Conservation (phyloP, 2,329 filamentous ascomycete genomes). For the Diaporthe vaccinii region DNA sequence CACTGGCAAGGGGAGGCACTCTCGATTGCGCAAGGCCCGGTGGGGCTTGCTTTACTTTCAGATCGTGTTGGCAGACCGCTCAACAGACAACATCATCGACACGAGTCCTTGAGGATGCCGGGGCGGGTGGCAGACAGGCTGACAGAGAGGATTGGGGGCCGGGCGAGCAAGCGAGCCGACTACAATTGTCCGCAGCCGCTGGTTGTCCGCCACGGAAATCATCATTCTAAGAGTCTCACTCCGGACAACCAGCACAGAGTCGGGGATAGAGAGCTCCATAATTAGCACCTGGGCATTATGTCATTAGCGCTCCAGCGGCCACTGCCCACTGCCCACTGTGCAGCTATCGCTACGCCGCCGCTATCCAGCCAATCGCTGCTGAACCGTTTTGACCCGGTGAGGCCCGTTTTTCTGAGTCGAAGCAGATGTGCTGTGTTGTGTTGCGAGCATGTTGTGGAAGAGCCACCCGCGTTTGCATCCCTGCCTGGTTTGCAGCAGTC, state of each 20-base stretch:
- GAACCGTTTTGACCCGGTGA: conserved; percentile 29
- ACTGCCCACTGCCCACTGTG: not conserved
- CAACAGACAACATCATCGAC: conserved; percentile 32
- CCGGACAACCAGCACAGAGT: not conserved
- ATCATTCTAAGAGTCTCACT: conserved; percentile 13
- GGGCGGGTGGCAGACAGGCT: not conserved
- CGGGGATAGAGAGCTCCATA: conserved; percentile 23
- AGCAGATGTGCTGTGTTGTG: conserved; percentile 13
- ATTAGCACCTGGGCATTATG: conserved; percentile 38
- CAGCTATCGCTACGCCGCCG: conserved; percentile 28
- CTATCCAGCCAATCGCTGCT: conserved; percentile 38
- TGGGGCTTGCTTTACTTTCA: conserved; percentile 37
- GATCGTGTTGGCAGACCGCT: conserved; percentile 1
- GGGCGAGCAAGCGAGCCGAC: conserved; percentile 20
- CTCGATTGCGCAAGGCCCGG: conserved; percentile 38
- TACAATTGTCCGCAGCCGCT: conserved; percentile 6
- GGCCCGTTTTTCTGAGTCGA: conserved; percentile 21
- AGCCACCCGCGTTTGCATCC: conserved; percentile 13
- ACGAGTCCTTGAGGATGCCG: not conserved
- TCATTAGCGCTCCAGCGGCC: conserved; percentile 33
- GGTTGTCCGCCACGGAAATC: conserved; percentile 25
- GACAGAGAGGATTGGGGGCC: not conserved
- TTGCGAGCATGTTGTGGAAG: conserved; percentile 14
- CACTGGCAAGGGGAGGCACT: conserved; percentile 16
- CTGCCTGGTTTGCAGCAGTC: not conserved